phyloP scores from a whole-genome alignment of 148 eudicot species.

The Nepenthes mirabilis region DNA sequence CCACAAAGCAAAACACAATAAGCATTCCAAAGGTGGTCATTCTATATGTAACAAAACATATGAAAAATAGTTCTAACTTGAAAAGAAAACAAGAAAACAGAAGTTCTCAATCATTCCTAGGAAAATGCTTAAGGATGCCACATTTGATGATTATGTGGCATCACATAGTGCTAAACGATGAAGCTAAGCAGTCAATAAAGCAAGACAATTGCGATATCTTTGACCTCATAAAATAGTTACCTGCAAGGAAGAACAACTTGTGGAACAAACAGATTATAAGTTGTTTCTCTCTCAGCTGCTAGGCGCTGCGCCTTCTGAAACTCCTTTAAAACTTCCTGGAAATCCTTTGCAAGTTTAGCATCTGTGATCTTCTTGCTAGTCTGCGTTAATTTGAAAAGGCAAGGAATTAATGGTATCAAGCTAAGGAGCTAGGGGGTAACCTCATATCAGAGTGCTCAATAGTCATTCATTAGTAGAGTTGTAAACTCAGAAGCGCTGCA shows the following conservation, averaged over 20 bases:
- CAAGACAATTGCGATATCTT: not conserved
- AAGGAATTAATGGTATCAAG: not conserved
- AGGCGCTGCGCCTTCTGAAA: slow-evolving; percentile 27
- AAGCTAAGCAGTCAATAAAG: not conserved
- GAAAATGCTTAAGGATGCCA: no score
- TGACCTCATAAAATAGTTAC: slow-evolving; percentile 5
- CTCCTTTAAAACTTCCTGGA: slow-evolving; percentile 26
- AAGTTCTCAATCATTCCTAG: no score
- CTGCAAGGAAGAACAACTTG: slow-evolving; percentile 57
- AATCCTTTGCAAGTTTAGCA: slow-evolving; percentile 32
- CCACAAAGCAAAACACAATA: not conserved
- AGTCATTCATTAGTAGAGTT: not conserved
- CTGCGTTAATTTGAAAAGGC: slow-evolving; percentile 6
- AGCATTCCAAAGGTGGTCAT: not conserved
- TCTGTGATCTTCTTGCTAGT: slow-evolving; percentile 25
- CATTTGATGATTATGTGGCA: no score
- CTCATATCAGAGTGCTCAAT: not conserved
- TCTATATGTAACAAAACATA: no score
- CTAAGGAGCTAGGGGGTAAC: not conserved
- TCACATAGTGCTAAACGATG: not conserved
- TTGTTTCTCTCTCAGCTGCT: slow-evolving; percentile 28
- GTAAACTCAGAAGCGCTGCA: no score
- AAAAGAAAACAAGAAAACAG: no score
- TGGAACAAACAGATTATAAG: slow-evolving; percentile 22
- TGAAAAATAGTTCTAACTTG: no score